Evolutionary conservation across 1,139 yeast species (phyloP), one percentile per base, ranked within the genome.

Genomic region (Geotrichum europaeum): DNA sequence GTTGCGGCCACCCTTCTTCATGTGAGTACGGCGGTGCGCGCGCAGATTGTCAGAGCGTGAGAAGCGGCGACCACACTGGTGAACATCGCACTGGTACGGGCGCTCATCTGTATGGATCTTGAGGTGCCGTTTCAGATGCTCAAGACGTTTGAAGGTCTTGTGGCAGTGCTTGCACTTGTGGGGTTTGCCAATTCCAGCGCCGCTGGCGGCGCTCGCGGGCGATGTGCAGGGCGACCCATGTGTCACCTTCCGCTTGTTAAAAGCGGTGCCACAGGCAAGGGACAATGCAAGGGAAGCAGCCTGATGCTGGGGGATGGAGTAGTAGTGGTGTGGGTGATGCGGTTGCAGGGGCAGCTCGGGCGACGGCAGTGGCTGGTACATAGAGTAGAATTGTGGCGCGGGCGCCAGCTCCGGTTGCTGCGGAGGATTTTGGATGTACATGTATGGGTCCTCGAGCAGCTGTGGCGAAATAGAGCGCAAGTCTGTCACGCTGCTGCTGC

Each of bases 71-170:
- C 81, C 81, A 71, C 96, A 89, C 81, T 71, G 83, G 79, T 67
- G 65, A 25, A 76, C 72, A 58, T 86, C 86, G 75, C 98, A 92
- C 61, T 79, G 81, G 70, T 82, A 91, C 4, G 97, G 97, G 66
- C 94, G 87, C 69, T 90, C 97, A 61, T 86, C 82, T 10, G 96
- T 87, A 76, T 92, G 98, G 56, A 92, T 85, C 73, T 92, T 83
- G 81, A 87, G 79, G 73, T 92, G 98, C 65, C 98, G 81, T 72
- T 90, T 89, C 60, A 92, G 89, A 76, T 94, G 97, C 70, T 94
- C 97, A 45, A 95, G 92, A 63, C 98, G 80, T 71, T 89, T 92
- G 78, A 92, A 92, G 68, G 96, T 86, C 63, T 90, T 78, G n/a
- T 88, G 86, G 67, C 79, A 76, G 57, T 68, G 64, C 40, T 62